These are phyloP conservation scores for Forsythia viridissima DNA, from an alignment of 257 asterid genomes.

Conservation along the genomic window DNA sequence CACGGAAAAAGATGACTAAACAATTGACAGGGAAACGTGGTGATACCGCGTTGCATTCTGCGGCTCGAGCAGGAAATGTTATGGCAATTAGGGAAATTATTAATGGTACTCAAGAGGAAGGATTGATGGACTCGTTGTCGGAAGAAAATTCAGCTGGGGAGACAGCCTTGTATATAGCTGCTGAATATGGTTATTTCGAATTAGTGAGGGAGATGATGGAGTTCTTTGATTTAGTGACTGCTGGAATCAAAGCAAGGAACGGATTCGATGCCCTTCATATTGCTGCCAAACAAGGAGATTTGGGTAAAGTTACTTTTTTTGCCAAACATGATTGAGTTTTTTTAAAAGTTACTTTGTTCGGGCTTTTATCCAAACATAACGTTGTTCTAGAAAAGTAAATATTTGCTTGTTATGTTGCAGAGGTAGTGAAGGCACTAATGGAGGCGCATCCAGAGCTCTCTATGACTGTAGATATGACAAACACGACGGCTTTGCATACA, in stretches of 20 bases:
- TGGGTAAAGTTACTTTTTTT: slow-evolving; percentile 30
- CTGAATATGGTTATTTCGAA: slow-evolving; percentile 56
- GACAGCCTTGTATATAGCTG: slow-evolving; percentile 50
- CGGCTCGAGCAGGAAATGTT: slow-evolving; percentile 50
- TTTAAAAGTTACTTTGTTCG: too few relatives aligned
- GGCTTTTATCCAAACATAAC: too few relatives aligned
- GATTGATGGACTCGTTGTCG: slow-evolving; percentile 30
- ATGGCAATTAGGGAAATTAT: slow-evolving; percentile 37
- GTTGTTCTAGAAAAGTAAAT: too few relatives aligned
- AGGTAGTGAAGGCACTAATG: slow-evolving; percentile 55
- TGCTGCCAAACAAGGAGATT: slow-evolving; percentile 68
- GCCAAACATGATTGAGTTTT: background rate
- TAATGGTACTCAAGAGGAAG: slow-evolving; percentile 26
- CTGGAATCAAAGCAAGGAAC: slow-evolving; percentile 57
- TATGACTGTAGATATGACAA: slow-evolving; percentile 59
- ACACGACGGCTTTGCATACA: slow-evolving; percentile 59
- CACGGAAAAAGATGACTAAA: slow-evolving; percentile 57
- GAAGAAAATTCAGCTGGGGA: slow-evolving; percentile 56
- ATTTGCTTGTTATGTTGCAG: slow-evolving; percentile 22
- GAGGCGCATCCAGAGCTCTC: slow-evolving; percentile 60
- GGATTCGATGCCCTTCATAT: slow-evolving; percentile 66
- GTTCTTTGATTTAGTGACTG: slow-evolving; percentile 43
- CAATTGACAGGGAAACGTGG: slow-evolving; percentile 61
- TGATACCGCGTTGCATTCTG: slow-evolving; percentile 52
- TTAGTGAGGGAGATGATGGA: slow-evolving; percentile 51